Conservation (phyloP, 257 asterid genomes). For the Solanum ahanhuiri region DNA sequence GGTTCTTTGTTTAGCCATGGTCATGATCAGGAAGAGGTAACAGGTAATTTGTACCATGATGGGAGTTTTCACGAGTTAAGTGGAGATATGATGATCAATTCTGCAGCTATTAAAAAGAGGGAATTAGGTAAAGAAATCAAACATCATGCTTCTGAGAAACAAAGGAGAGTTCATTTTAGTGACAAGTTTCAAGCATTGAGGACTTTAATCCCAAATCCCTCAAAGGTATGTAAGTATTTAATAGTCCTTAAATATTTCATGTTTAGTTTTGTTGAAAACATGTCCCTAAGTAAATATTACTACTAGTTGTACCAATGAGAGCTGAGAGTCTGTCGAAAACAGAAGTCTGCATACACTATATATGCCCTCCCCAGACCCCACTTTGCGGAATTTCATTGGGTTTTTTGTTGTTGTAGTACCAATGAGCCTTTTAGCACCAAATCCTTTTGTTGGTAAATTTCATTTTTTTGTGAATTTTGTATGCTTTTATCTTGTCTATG, state of each 20-base stretch:
- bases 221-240: conserved; percentile 37
- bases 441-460: background rate
- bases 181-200: conserved; percentile 50
- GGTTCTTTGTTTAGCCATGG: conserved; percentile 39
- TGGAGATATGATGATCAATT: conserved; percentile 35
- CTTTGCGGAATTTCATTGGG: background rate
- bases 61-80: conserved; percentile 54
- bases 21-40: conserved; percentile 38
- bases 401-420: background rate
- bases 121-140: conserved; percentile 43
- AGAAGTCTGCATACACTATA: background rate
- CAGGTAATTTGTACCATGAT: conserved; percentile 27
- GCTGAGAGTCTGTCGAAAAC: background rate
- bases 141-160: conserved; percentile 71
- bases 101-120: conserved; percentile 22
- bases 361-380: background rate
- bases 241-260: background rate
- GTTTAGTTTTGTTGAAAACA: background rate
- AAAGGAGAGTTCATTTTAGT: conserved; percentile 58
- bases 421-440: background rate
- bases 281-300: background rate
- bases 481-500: background rate
- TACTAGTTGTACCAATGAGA: background rate
- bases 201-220: conserved; percentile 51
- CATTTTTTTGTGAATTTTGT: background rate